Base-by-base conservation (phyloP, 2,329 filamentous ascomycete genomes). In the Alternaria triticimaculans region DNA sequence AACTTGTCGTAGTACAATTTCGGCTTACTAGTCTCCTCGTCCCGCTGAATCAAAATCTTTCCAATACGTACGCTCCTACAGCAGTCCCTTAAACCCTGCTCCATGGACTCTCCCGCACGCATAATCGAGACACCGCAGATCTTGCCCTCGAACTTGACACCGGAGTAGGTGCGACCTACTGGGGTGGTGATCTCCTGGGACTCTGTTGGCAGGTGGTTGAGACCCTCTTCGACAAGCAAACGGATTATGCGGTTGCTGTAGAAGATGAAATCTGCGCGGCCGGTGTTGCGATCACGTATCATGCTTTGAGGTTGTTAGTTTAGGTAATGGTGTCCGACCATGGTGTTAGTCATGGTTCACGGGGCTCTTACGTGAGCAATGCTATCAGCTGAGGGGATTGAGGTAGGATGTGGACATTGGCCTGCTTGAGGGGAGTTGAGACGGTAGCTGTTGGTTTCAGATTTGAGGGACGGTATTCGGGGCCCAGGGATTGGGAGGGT, bases 91-190 rank as follows among this genome's bases (percentile, higher is more conserved):
- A 99, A 84, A 3, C 95, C 96, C 82, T 98, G 94, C 83, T 99
- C 96, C 96, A 99, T 99, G 63, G 95, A 93, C 83, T 99, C 96
- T 55, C 96, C 96, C 12, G 96, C 96, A 68, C 96, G 89, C 96
- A 99, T 98, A 74, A 99, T 99, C 7, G 93, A 97, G 15, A 99
- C 96, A 58, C 96, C 96, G 77, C 96, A 99, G 72, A 99, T 99
- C 83, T 98, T 97, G 69, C 96, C 96, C 80, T 98, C 91, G 76
- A 99, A 99, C 82, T 92, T 92, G 68, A 99, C 92, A 26, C 96
- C 96, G 33, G 92, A 88, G 82, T 99, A 99, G 56, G 89, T 88
- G 67, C 91, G 90, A 44, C 94, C 95, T 46, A 97, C 92, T 0
- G 96, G 96, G 7, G 96, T 98, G 45, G 91, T 96, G 76, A 99